Percentiles rank a stretch among this genome's conserved stretches.
Conservation (phyloP, 306 rosid genomes). For the Ormosia semicastrata region DNA sequence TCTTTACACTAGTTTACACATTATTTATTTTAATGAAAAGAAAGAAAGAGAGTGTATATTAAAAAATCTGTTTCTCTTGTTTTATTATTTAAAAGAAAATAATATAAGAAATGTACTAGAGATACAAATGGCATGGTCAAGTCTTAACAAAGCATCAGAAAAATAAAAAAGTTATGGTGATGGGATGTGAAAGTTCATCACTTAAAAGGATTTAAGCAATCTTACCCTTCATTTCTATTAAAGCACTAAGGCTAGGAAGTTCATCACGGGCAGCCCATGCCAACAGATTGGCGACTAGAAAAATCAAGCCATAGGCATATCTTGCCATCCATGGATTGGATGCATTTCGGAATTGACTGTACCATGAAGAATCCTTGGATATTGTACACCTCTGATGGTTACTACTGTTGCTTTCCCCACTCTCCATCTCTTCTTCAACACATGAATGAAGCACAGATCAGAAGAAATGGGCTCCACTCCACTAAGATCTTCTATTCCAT, state of each 20-base stretch:
- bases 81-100: too few relatives aligned
- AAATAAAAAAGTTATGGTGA: background rate
- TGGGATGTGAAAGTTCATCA: background rate
- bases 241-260: constrained; percentile 43
- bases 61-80: too few relatives aligned
- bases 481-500: constrained; percentile 8
- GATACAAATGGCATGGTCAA: background rate
- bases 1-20: too few relatives aligned
- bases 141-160: background rate
- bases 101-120: too few relatives aligned
- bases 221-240: constrained; percentile 70
- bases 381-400: constrained; percentile 20
- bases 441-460: background rate
- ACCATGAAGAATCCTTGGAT: constrained; percentile 54
- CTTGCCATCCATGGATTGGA: constrained; percentile 98
- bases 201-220: constrained; percentile 18
- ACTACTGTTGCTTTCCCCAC: constrained; percentile 11
- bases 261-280: constrained; percentile 98
- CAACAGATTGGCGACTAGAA: constrained; percentile 62
- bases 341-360: constrained; percentile 64
- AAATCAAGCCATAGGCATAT: constrained; percentile 82
- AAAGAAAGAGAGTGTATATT: too few relatives aligned
- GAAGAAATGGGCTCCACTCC: constrained; percentile 7
- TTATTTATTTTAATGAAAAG: too few relatives aligned
- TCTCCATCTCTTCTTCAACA: constrained; percentile 53